These are phyloP conservation scores for Lecanicillium sp. DNA, from an alignment of 2,329 filamentous ascomycete species.

Conservation along the genomic window DNA sequence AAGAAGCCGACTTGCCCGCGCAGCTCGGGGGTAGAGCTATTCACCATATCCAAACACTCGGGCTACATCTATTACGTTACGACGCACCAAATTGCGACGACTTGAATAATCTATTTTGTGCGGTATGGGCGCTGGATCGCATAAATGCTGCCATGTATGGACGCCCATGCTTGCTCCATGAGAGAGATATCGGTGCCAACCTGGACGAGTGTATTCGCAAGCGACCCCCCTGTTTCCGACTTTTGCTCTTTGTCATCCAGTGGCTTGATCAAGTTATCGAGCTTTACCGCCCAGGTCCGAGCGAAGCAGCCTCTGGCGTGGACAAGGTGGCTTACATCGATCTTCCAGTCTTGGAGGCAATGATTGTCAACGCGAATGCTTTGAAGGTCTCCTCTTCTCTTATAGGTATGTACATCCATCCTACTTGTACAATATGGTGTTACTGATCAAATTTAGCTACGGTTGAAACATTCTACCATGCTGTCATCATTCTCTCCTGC, in stretches of 20 bases:
- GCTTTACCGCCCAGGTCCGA: constrained; percentile 51
- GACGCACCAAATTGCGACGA: constrained; percentile 35
- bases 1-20: constrained; percentile 49
- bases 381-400: constrained; percentile 42
- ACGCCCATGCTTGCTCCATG: constrained; percentile 53
- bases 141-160: constrained; percentile 56
- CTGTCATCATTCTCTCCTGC: constrained; percentile 57
- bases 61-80: constrained; percentile 45
- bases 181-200: constrained; percentile 51
- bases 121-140: constrained; percentile 55
- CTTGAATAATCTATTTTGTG: constrained; percentile 48
- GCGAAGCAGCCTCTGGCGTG: constrained; percentile 32
- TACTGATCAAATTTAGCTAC: constrained; percentile 40
- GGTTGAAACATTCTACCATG: constrained; percentile 58
- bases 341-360: constrained; percentile 50
- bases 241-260: constrained; percentile 49
- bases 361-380: constrained; percentile 50
- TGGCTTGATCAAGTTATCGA: constrained; percentile 55
- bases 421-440: neutral
- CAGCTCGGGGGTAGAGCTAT: constrained; percentile 48
- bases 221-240: constrained; percentile 49
- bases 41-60: constrained; percentile 51
- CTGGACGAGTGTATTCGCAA: constrained; percentile 44
- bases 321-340: constrained; percentile 44
- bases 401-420: constrained; percentile 35